Percentiles rank a stretch among this genome's conserved stretches.
Evolutionary conservation across 192 early-diverging fungal genomes (phyloP).

Genomic region (Helicostylum pulchrum): DNA sequence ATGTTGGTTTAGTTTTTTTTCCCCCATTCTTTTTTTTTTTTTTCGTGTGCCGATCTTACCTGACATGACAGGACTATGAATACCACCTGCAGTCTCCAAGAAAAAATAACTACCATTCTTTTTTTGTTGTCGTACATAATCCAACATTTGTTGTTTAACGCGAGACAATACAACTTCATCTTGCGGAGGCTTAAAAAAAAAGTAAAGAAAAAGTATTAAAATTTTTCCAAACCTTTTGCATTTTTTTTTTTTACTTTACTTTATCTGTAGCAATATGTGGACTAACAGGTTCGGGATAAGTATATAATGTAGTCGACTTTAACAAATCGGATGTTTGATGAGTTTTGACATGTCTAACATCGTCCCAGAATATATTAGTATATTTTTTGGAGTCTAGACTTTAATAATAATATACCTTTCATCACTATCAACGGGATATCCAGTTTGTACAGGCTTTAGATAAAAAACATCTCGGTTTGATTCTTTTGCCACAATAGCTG

Average conservation of each 20-base stretch:
- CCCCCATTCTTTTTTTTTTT: neutral
- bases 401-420: conserved; percentile 39
- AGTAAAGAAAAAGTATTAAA: neutral
- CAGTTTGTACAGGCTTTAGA: conserved; percentile 83
- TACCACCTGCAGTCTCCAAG: conserved; percentile 82
- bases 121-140: conserved; percentile 20
- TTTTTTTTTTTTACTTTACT: conserved; percentile 27
- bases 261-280: conserved; percentile 66
- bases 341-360: conserved; percentile 54
- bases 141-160: conserved; percentile 39
- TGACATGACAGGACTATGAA: conserved; percentile 71
- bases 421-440: conserved; percentile 75
- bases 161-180: conserved; percentile 42
- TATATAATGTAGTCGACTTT: conserved; percentile 50
- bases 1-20: neutral
- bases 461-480: conserved; percentile 55
- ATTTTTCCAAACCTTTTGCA: conserved; percentile 4
- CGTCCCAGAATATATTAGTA: neutral
- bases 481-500: conserved; percentile 38
- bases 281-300: conserved; percentile 70
- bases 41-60: conserved; percentile 32
- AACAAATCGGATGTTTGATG: conserved; percentile 37
- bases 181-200: conserved; percentile 38
- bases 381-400: no score
- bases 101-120: conserved; percentile 45